Evolutionary conservation across 129 eudicot species (phyloP).

Genomic region (Flaveria trinervia): DNA sequence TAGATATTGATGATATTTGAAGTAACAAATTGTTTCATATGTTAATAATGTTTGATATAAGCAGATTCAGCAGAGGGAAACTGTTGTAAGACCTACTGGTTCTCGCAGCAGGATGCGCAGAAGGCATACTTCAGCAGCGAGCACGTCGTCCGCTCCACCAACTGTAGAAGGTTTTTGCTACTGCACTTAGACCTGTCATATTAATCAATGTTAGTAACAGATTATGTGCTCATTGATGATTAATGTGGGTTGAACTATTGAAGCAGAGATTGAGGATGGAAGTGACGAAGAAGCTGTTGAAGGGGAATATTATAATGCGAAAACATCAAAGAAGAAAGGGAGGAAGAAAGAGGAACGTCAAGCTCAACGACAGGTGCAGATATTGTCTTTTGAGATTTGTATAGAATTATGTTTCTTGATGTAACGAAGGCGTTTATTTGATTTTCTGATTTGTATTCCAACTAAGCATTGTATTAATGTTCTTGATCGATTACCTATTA

Average conservation of each 20-base stretch:
- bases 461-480: background rate
- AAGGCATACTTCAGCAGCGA: constrained; percentile 71
- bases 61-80: constrained; percentile 70
- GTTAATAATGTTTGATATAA: background rate
- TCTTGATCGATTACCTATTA: background rate
- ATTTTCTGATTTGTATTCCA: background rate
- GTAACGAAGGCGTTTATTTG: background rate
- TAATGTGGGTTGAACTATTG: constrained; percentile 4
- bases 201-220: background rate
- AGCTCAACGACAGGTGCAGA: constrained; percentile 75
- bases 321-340: constrained; percentile 74
- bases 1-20: background rate
- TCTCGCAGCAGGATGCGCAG: constrained; percentile 84
- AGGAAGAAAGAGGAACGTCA: constrained; percentile 94
- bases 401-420: background rate
- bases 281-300: constrained; percentile 84
- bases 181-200: background rate
- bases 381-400: background rate
- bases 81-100: constrained; percentile 60
- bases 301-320: constrained; percentile 55
- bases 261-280: constrained; percentile 66
- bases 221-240: background rate
- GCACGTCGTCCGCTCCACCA: constrained; percentile 79
- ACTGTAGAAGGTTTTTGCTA: constrained; percentile 58
- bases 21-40: background rate